These are phyloP conservation scores for Neurospora sp. DNA, from an alignment of 495 filamentous ascomycete species.

Conservation along the genomic window DNA sequence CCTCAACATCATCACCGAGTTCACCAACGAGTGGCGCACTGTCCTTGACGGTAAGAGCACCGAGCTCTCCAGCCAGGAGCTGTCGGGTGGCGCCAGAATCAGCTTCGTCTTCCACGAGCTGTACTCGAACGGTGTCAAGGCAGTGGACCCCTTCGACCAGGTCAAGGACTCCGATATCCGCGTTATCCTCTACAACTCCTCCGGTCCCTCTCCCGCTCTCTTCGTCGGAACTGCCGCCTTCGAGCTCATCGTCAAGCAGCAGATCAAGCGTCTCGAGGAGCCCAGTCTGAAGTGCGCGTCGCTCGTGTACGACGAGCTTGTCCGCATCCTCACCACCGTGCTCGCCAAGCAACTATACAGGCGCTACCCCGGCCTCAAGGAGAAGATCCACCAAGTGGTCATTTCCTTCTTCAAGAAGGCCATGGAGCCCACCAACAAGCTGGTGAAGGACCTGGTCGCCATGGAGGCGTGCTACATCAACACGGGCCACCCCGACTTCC, in stretches of 20 bases:
- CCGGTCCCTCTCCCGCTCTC: conserved; percentile 89
- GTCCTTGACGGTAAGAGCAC: conserved; percentile 94
- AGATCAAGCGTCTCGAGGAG: conserved; percentile 94
- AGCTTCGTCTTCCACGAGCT: conserved; percentile 99
- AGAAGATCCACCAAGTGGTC: conserved; percentile 93
- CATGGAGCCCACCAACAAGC: conserved; percentile 95
- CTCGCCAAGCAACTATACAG: conserved; percentile 84
- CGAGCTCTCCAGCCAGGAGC: conserved; percentile 84
- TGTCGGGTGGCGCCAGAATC: conserved; percentile 96
- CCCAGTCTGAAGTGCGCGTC: conserved; percentile 95
- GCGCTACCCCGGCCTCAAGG: conserved; percentile 85
- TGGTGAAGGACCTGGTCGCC: conserved; percentile 81
- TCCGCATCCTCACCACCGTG: conserved; percentile 86
- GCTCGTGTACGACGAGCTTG: conserved; percentile 94
- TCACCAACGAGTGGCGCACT: conserved; percentile 92
- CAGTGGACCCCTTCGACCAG: conserved; percentile 92
- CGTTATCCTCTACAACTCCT: conserved; percentile 95
- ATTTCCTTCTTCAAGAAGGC: conserved; percentile 95
- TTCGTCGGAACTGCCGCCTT: conserved; percentile 98
- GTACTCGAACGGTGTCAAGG: conserved; percentile 96
- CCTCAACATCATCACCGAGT: conserved; percentile 97
- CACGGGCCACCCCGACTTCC: conserved; percentile 95
- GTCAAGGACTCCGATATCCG: conserved; percentile 98
- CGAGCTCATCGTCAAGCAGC: conserved; percentile 95
- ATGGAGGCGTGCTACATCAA: conserved; percentile 99